Percentiles rank a stretch among this genome's conserved stretches.
Conservation (phyloP, 306 rosid species). For the Canavalia ensiformis region DNA sequence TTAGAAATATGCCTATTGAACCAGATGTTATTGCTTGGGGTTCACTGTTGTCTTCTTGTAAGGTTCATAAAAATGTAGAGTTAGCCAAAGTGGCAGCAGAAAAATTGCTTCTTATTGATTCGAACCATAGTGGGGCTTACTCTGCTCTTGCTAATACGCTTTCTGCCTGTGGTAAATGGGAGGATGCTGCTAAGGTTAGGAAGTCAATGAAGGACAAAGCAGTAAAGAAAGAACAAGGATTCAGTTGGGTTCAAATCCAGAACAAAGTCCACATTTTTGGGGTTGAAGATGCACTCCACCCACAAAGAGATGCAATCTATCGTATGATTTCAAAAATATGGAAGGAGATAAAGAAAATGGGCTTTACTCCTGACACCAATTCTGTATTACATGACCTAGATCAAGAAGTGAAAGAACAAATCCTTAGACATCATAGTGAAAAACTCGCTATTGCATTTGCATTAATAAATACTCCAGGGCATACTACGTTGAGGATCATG, state of each 20-base stretch:
- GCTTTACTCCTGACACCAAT: slow-evolving; percentile 70
- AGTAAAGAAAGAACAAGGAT: slow-evolving; percentile 85
- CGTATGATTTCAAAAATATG: slow-evolving; percentile 70
- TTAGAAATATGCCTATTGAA: slow-evolving; percentile 73
- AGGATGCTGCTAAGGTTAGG: slow-evolving; percentile 83
- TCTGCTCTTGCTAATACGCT: slow-evolving; percentile 81
- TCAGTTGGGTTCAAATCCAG: slow-evolving; percentile 85
- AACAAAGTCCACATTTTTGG: slow-evolving; percentile 82
- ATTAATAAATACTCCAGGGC: slow-evolving; percentile 71
- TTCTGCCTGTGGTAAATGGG: slow-evolving; percentile 88
- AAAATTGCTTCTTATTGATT: slow-evolving; percentile 79
- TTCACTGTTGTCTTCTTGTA: slow-evolving; percentile 83
- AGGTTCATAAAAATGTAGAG: slow-evolving; percentile 72
- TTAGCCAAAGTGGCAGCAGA: slow-evolving; percentile 87
- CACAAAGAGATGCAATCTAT: slow-evolving; percentile 78
- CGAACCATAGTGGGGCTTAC: slow-evolving; percentile 87
- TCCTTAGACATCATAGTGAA: slow-evolving; percentile 81
- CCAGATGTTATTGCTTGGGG: slow-evolving; percentile 91
- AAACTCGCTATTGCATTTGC: slow-evolving; percentile 89
- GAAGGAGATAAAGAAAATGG: slow-evolving; percentile 84
- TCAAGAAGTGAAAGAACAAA: slow-evolving; percentile 78
- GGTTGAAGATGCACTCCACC: slow-evolving; percentile 79
- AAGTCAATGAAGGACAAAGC: slow-evolving; percentile 84
- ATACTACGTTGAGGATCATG: slow-evolving; percentile 71
- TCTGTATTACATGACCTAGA: slow-evolving; percentile 82